Evolutionary conservation across 345 rosid species (phyloP).

Genomic region (Sisymbrium irio): DNA sequence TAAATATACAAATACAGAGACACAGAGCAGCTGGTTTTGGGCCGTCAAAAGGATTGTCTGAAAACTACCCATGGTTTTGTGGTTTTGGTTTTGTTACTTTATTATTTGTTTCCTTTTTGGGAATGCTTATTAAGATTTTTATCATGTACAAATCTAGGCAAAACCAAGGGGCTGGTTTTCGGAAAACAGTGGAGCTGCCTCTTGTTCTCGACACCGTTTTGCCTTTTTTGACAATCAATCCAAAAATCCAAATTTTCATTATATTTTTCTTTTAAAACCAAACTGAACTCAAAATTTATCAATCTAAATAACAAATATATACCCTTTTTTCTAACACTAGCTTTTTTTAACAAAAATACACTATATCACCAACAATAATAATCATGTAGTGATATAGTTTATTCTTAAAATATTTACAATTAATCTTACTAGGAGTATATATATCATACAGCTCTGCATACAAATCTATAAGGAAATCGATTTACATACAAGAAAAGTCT

Average conservation of each 20-base stretch:
- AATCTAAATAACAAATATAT: not conserved
- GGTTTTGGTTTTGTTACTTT: slow-evolving; percentile 30
- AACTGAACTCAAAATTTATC: not conserved
- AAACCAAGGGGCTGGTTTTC: slow-evolving; percentile 35
- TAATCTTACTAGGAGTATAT: not conserved
- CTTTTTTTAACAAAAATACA: not conserved
- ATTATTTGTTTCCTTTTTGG: slow-evolving; percentile 10
- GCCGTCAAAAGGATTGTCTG: slow-evolving; percentile 12
- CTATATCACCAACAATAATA: not conserved
- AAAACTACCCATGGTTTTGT: slow-evolving; percentile 70
- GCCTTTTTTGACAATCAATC: not conserved
- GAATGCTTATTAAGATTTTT: not conserved
- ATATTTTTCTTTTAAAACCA: not conserved
- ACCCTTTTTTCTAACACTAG: not conserved
- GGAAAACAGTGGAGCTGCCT: slow-evolving; percentile 19
- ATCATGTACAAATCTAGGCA: not conserved
- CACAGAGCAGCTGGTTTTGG: slow-evolving; percentile 53
- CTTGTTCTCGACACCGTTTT: not conserved
- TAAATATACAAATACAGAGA: slow-evolving; percentile 31
- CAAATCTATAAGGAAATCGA: not conserved
- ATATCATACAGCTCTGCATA: not conserved
- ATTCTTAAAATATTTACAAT: not conserved
- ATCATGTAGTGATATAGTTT: not conserved
- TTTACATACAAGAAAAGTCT: not conserved
- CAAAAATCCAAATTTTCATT: not conserved